Base-by-base conservation (phyloP, 306 rosid genomes). In the Chamaecrista fasciculata region DNA sequence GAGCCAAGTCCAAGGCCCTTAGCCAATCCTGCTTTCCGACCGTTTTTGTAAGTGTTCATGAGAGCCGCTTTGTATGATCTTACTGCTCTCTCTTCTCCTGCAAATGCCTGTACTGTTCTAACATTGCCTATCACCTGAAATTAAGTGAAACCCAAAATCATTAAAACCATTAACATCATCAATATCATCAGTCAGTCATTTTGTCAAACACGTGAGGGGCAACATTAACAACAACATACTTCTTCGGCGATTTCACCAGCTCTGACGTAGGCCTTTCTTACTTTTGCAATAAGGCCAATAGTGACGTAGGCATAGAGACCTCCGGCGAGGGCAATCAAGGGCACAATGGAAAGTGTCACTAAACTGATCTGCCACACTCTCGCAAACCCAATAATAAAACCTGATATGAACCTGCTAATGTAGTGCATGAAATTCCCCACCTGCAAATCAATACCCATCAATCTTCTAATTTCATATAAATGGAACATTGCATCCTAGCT, bases 191-290 rank as follows among this genome's bases (percentile, higher is more conserved):
- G 36, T 46, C 10, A 4, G 0, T 62, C 42, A 29, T 65, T 47
- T 16, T 6, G 44, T 28, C 24, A 28, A 63, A 24, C 3, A 63
- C 5, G 39, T 1, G 18, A 52, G 65, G 19, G 62, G 14, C 0
- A 6, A 33, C n/a, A 71, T 14, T 12, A 36, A 65, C 9, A 33
- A 68, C 11, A 16, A 44, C 67, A 51, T 58, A 87, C 96, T 88
- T 92, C 98, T 80, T 92, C 86, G n/a, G 98, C 91, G 11, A 92
- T 92, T 77, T 89, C 92, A 71, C 96, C 95, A 12, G 96, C 98
- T 63, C 78, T 78, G 46, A 89, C 86, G 70, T 92, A 92, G 67
- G 98, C 82, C 70, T 89, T 89, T n/a, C 92, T 62, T 52, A 81
- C 83, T 21, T 86, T 80, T 26, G 88, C 85, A 78, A 89, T 71